Base-by-base conservation (phyloP, 306 rosid species). In the Datisca glomerata region DNA sequence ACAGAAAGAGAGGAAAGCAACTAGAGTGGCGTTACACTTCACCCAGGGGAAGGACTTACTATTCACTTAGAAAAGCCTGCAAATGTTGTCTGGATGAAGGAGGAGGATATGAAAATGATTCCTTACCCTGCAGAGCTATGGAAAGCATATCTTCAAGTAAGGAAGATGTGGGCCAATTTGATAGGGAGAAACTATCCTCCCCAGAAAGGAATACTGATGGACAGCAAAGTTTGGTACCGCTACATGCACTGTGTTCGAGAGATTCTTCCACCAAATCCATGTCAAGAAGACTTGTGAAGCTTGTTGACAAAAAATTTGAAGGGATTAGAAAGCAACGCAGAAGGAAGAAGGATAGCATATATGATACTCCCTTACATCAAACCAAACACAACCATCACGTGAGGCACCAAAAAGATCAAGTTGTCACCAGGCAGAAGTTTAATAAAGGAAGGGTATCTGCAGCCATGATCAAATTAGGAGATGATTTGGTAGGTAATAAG, bases 21-120 rank as follows among this genome's bases (percentile, higher is more conserved):
- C 16, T 19, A 12, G 24, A 24, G 8, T 24, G 59, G 38, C 9
- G 17, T 53, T 86, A 65, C 68, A 57, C 5, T 23, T 71, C 84
- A 24, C 79, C 94, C 34, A 37, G 24, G 43, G 51, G 68, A 24
- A 20, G 1, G 39, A 35, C 12, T 18, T 64, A 56, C 41, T 0
- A 0, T 4, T 54, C 91, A 17, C 74, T 78, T 50, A 40, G 13
- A 41, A 18, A 22, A 23, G 93, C 78, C 11, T 81, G 91, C 57
- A 41, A 21, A 23, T 61, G 35, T 32, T 70, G 41, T 51, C 36
- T 71, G 17, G 17, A 47, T 23, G 64, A 59, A 62, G 40, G 53
- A 16, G 42, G 57, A 19, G 34, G 20, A 47, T 29, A 58, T 47
- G 24, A 49, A 31, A 38, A 21, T 36, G 51, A 45, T 10, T 6